Evolutionary conservation across 2,329 filamentous ascomycete genomes (phyloP).

Genomic region (Fonsecaea pugnacius): DNA sequence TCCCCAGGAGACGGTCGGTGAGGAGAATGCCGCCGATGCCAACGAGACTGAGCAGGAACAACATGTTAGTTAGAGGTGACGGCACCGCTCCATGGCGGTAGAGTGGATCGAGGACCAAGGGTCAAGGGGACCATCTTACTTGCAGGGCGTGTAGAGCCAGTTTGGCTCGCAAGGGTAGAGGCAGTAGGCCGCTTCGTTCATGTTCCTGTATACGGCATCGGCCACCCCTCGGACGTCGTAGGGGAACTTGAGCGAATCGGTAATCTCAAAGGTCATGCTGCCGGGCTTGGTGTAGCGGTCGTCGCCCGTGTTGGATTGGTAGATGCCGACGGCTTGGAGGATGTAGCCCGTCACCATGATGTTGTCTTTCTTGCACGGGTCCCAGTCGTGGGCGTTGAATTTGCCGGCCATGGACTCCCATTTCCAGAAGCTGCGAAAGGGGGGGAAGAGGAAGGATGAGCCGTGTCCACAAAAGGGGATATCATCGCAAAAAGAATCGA

Average conservation of each 20-base stretch:
- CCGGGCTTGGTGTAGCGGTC: conserved; percentile 22
- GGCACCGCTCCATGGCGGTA: background rate
- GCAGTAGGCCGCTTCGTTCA: conserved; percentile 27
- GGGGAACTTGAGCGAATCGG: conserved; percentile 22
- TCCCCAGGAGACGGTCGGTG: conserved; percentile 21
- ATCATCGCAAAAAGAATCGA: background rate
- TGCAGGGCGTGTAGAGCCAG: conserved; percentile 32
- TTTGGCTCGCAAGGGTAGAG: conserved; percentile 32
- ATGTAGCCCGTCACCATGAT: conserved; percentile 33
- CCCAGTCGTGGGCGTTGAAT: conserved; percentile 31
- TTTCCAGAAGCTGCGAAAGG: conserved; percentile 27
- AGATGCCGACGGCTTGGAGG: conserved; percentile 27
- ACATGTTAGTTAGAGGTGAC: background rate
- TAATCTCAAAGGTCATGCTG: conserved; percentile 26
- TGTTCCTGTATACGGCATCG: conserved; percentile 28
- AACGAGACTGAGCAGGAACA: conserved; percentile 14
- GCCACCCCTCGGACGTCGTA: conserved; percentile 25
- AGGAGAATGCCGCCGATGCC: conserved; percentile 23
- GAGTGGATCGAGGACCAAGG: background rate
- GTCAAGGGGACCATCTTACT: conserved; percentile 14
- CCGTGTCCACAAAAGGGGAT: background rate
- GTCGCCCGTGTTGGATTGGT: conserved; percentile 28
- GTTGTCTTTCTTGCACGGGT: conserved; percentile 30
- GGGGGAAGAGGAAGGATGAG: background rate
- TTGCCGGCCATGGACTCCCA: conserved; percentile 29